A percentile compares a stretch with the other conserved stretches of the same genome.
Conservation (phyloP, 2,329 filamentous ascomycete species). For the Calonectria leucothoes region DNA sequence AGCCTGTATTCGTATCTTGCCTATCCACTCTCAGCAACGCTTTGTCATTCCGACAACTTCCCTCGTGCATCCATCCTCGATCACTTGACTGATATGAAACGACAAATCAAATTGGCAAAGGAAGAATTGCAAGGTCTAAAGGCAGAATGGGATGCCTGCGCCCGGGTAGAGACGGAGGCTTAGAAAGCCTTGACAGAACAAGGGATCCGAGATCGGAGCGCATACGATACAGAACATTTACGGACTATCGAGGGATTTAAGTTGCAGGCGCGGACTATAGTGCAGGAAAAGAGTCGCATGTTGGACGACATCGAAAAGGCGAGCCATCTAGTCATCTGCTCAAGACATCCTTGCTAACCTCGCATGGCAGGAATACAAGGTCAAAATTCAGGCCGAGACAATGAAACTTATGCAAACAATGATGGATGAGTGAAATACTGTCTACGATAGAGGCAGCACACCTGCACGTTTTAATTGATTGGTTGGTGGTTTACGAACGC, state of each 20-base stretch:
- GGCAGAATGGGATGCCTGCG: conserved; percentile 42
- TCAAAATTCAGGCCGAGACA: conserved; percentile 39
- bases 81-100: conserved; percentile 40
- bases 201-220: not conserved
- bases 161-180: conserved; percentile 29
- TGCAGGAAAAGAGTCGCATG: conserved; percentile 28
- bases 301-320: conserved; percentile 46
- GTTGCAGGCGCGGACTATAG: conserved; percentile 37
- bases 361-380: conserved; percentile 42
- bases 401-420: conserved; percentile 43
- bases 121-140: conserved; percentile 37
- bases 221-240: not conserved
- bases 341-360: not conserved
- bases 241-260: conserved; percentile 19
- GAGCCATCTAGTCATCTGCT: not conserved
- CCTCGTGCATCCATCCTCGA: conserved; percentile 39
- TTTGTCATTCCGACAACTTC: conserved; percentile 41
- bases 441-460: not conserved
- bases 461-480: not conserved
- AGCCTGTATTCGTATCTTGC: conserved; percentile 46
- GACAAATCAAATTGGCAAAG: conserved; percentile 35
- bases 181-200: conserved; percentile 29
- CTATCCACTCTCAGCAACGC: conserved; percentile 46
- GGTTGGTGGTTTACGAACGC: not conserved
- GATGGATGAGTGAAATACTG: conserved; percentile 21